phyloP scores from a whole-genome alignment of 176 grass and related monocot species.

The Cenchrus fungigraminus region DNA sequence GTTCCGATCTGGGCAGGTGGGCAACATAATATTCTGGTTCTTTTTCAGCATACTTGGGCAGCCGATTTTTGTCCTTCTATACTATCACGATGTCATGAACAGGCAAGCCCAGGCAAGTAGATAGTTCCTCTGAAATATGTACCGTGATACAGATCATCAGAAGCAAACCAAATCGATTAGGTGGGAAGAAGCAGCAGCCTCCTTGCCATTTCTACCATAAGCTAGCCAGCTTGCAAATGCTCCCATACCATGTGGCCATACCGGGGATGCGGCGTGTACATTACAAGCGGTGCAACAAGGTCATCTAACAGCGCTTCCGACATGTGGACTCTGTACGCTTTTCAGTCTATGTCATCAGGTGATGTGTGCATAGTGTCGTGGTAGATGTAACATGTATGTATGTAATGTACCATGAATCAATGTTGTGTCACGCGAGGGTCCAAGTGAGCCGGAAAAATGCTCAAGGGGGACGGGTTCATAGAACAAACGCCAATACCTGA shows the following conservation, averaged over 20 bases:
- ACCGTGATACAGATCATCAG: background rate
- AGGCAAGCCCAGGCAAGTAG: constrained; percentile 60
- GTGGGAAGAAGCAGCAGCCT: background rate
- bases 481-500: background rate
- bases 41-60: constrained; percentile 99
- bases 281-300: constrained; percentile 5
- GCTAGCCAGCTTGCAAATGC: constrained; percentile 11
- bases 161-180: background rate
- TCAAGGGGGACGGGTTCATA: background rate
- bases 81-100: constrained; percentile 99
- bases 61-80: constrained; percentile 92
- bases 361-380: constrained; percentile 19
- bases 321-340: constrained; percentile 1
- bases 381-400: constrained; percentile 27
- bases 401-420: background rate
- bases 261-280: constrained; percentile 24
- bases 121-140: constrained; percentile 25
- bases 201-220: background rate
- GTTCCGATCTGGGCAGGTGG: constrained; percentile 55
- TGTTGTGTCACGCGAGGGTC: background rate
- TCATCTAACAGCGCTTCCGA: background rate
- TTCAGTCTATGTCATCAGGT: background rate
- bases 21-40: constrained; percentile 99
- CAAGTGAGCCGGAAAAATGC: constrained; percentile 1
- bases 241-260: background rate